Base-by-base conservation (phyloP, 192 early-diverging fungal species). In the Geosiphon pyriformis region DNA sequence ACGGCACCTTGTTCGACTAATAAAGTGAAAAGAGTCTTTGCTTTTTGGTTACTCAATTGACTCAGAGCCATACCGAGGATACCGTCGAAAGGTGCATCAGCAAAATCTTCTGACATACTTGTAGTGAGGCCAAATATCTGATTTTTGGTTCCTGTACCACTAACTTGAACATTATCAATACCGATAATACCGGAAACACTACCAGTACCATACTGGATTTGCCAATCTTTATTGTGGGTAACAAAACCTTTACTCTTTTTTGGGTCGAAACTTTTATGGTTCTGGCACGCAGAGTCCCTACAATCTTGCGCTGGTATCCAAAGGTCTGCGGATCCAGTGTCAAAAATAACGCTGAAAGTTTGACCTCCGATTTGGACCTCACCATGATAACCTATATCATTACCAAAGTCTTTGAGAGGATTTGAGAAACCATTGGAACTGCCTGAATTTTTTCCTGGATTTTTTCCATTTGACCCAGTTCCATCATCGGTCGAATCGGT, bases 11-110 rank as follows among this genome's bases (percentile, higher is more conserved):
- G n/a, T n/a, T n/a, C n/a, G n/a, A n/a, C n/a, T n/a, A n/a, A n/a
- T n/a, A n/a, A n/a, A n/a, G n/a, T n/a, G n/a, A n/a, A n/a, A n/a
- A n/a, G n/a, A n/a, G n/a, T n/a, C n/a, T n/a, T n/a, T n/a, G n/a
- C n/a, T n/a, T n/a, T n/a, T n/a, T n/a, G n/a, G n/a, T n/a, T n/a
- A n/a, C 70, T 67, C 15, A 77, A 66, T 0, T 33, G 30, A 50
- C 83, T 71, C 73, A 81, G 81, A n/a, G 77, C 83, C 15, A 87
- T 78, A 35, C 85, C 85, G 0, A 87, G 59, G 20, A 87, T 69
- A 8, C 85, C 85, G 48, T 85, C 83, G 17, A 84, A 80, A 1
- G 73, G 77, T 51, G 80, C 80, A 20, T 61, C 56, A 31, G 73
- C 67, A 56, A 84, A 87, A 0, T 71, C 72, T 12, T 59, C 56